These are phyloP conservation scores for Suillus variegatus DNA, from an alignment of 768 basidiomycete genomes.

Conservation along the genomic window DNA sequence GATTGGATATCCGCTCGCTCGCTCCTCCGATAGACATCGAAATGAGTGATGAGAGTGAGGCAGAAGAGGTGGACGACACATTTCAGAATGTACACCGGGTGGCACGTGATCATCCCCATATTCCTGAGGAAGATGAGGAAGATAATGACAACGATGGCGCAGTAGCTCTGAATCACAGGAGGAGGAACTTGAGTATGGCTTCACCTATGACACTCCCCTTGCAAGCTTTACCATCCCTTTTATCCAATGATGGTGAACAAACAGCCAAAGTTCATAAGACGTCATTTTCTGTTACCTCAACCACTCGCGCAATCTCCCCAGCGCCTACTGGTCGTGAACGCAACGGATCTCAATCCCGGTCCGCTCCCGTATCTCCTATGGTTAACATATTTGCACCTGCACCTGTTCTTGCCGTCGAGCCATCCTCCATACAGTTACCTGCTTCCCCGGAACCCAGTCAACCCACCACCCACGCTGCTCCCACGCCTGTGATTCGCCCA, in stretches of 20 bases:
- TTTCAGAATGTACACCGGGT: constrained; percentile 38
- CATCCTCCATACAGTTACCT: constrained; percentile 22
- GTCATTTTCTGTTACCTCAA: constrained; percentile 15
- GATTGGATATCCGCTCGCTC: constrained; percentile 46
- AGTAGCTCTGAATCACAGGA: constrained; percentile 23
- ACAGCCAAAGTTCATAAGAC: constrained; percentile 20
- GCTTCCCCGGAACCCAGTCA: constrained; percentile 20
- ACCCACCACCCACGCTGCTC: constrained; percentile 20
- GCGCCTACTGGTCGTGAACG: neutral
- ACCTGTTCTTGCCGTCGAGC: constrained; percentile 22
- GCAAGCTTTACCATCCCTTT: constrained; percentile 13
- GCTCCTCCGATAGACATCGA: constrained; percentile 75
- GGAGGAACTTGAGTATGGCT: constrained; percentile 21
- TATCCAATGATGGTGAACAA: constrained; percentile 13
- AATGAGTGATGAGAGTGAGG: constrained; percentile 81
- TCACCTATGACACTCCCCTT: constrained; percentile 38
- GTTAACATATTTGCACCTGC: constrained; percentile 24
- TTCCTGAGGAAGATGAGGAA: constrained; percentile 72
- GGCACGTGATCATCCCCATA: constrained; percentile 55
- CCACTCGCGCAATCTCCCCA: constrained; percentile 15
- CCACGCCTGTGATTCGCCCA: constrained; percentile 24
- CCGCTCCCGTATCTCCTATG: constrained; percentile 30
- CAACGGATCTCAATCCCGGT: constrained; percentile 21
- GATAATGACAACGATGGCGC: constrained; percentile 36
- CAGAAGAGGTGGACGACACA: constrained; percentile 51